Conservation (phyloP, 306 rosid species). For the Carpinus viminea region DNA sequence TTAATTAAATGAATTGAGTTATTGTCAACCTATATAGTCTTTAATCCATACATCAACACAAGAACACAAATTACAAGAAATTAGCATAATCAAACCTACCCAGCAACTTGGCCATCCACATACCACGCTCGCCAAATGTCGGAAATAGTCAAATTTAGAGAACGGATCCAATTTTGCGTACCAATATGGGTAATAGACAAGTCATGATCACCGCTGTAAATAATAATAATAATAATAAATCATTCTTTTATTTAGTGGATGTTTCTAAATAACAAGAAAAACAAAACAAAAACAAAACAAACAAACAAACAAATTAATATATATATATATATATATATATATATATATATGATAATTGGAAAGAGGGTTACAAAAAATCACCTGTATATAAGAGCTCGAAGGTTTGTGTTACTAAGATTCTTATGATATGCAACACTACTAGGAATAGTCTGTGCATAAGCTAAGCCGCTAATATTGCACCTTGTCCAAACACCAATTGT, state of each 20-base stretch:
- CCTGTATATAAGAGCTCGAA: conserved; percentile 36
- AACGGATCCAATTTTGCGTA: conserved; percentile 30
- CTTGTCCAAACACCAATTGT: conserved; percentile 31
- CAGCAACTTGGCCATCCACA: conserved; percentile 38
- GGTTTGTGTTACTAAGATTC: conserved; percentile 28
- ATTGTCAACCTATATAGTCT: no score
- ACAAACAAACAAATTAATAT: no score
- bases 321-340: no score
- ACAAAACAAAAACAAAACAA: no score
- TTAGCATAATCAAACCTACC: conserved; percentile 13
- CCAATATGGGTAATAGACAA: conserved; percentile 27
- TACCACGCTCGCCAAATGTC: conserved; percentile 33
- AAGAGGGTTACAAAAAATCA: neutral
- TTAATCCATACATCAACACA: no score
- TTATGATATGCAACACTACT: conserved; percentile 21
- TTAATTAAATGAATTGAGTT: no score
- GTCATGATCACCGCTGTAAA: conserved; percentile 35
- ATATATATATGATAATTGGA: no score
- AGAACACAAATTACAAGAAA: neutral
- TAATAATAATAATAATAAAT: no score
- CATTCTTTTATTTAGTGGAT: neutral
- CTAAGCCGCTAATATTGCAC: conserved; percentile 29
- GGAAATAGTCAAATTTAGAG: conserved; percentile 11
- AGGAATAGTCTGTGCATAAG: conserved; percentile 26
- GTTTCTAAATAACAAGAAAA: neutral